Evolutionary conservation across 768 basidiomycete genomes (phyloP).

Genomic region (Gelatoporia subvermispora): DNA sequence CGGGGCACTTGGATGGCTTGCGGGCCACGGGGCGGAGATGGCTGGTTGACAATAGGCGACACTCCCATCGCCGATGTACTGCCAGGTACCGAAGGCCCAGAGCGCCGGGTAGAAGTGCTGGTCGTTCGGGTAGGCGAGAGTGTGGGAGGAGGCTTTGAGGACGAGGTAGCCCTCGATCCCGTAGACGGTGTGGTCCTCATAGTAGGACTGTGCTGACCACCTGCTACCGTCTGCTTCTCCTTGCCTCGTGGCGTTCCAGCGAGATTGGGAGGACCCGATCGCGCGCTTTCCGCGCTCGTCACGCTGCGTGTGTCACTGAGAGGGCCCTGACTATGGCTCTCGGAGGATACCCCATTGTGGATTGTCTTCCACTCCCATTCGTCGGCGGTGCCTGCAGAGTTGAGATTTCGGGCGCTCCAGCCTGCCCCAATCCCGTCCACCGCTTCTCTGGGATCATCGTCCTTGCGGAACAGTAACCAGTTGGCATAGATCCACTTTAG

Average conservation of each 20-base stretch:
- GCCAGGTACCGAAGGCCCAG: conserved; percentile 1
- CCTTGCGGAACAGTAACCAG: conserved; percentile 64
- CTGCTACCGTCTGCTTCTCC: conserved; percentile 6
- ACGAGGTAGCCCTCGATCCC: background rate
- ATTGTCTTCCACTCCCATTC: conserved; percentile 75
- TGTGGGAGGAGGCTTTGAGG: conserved; percentile 13
- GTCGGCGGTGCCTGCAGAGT: conserved; percentile 32
- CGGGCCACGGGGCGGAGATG: conserved; percentile 24
- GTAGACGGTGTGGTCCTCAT: conserved; percentile 3
- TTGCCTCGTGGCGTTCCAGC: conserved; percentile 14
- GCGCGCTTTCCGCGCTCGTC: conserved; percentile 47
- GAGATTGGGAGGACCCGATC: conserved; percentile 14
- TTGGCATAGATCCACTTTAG: conserved; percentile 74
- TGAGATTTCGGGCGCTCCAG: conserved; percentile 58
- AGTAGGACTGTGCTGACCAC: background rate
- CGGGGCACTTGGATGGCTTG: conserved; percentile 39
- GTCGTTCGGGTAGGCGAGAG: background rate
- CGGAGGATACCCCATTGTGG: conserved; percentile 35
- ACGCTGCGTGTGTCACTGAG: conserved; percentile 44
- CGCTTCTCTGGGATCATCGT: conserved; percentile 63
- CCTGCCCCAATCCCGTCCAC: conserved; percentile 66
- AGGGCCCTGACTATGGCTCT: conserved; percentile 14
- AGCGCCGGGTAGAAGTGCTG: conserved; percentile 7
- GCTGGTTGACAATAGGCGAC: conserved; percentile 7
- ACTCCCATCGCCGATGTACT: conserved; percentile 2